Evolutionary conservation across 352 stramenopile species (phyloP), one percentile per base, ranked within the genome.

Genomic region (Globisporangium middletonii): DNA sequence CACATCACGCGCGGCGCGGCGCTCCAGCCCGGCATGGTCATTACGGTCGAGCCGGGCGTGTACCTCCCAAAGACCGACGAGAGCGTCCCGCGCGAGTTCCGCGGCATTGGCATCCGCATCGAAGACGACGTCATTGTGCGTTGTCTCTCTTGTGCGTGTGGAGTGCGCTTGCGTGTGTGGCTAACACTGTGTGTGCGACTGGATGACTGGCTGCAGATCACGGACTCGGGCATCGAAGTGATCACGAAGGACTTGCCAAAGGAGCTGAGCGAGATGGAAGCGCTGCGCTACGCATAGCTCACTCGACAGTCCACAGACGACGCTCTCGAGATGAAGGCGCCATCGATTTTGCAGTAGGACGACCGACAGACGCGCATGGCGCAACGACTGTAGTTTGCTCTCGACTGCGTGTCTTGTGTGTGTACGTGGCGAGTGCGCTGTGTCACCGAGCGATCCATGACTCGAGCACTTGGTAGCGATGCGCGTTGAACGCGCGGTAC

Each of bases 81-180:
- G 37, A 74, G 74, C 44, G 37, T 94, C 9, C 83, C 83, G 13
- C 60, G 70, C 18, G 81, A 92, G 46, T 89, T 91, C 68, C 81
- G 83, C 60, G 83, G 83, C 41, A 88, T 94, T 19, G 83, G 83
- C 45, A 89, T 94, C 60, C 83, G 83, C 37, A 94, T 94, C 51
- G 83, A 94, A 70, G 83, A 94, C 62, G 83, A 94, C 52, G 75
- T 94, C 57, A 74, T 92, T 53, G 83, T 94, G 72, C 46, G 80
- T 72, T 50, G 7, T 52, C 41, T 44, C 12, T 19, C 8, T 33
- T 13, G 49, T 4, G 19, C 6, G 13, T 55, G 33, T 8, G 16
- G 35, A 4, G 26, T 42, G 23, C 23, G 23, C 16, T 13, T 19
- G 19, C n/a, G 33, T 9, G 16, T 16, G 27, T 28, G 54, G 12